Percentiles rank a stretch among this genome's conserved stretches.
Conservation (phyloP, 257 asterid genomes). For the Haberlea rhodopensis region DNA sequence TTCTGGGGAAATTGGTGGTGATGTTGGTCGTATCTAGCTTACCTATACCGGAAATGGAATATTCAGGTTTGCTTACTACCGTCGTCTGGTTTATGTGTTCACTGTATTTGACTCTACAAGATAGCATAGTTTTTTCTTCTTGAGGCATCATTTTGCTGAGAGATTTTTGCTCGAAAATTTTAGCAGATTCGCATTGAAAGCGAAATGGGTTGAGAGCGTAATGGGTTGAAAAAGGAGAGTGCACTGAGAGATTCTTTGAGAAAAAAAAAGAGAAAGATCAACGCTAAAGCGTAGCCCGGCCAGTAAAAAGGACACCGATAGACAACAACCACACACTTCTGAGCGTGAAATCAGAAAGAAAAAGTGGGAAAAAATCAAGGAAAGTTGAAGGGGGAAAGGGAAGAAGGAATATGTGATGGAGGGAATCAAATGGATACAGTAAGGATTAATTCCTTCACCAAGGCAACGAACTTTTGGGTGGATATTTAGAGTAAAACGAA, state of each 20-base stretch:
- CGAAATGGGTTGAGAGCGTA: constrained; percentile 28
- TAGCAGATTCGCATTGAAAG: constrained; percentile 51
- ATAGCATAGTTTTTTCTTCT: constrained; percentile 31
- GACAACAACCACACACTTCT: constrained; percentile 21
- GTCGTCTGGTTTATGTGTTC: constrained; percentile 48
- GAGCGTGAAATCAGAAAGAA: constrained; percentile 12
- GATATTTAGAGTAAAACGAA: constrained; percentile 39
- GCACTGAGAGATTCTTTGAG: constrained; percentile 29
- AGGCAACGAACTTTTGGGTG: constrained; percentile 21
- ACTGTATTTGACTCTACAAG: constrained; percentile 45
- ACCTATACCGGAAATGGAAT: constrained; percentile 24
- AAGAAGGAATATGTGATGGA: constrained; percentile 28
- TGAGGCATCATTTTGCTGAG: constrained; percentile 16
- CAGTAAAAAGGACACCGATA: constrained; percentile 12
- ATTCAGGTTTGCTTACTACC: constrained; percentile 24
- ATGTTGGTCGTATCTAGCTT: constrained; percentile 17
- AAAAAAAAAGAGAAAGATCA: constrained; percentile 46
- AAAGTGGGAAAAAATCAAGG: not conserved
- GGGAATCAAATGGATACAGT: constrained; percentile 29
- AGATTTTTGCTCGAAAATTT: constrained; percentile 1
- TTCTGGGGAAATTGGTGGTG: constrained; percentile 25
- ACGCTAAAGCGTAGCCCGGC: constrained; percentile 28
- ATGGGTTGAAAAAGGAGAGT: constrained; percentile 2
- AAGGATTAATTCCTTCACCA: constrained; percentile 24
- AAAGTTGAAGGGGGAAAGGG: constrained; percentile 18